These are phyloP conservation scores for Leptosphaerulina australis DNA, from an alignment of 2,329 filamentous ascomycete species.

Conservation along the genomic window DNA sequence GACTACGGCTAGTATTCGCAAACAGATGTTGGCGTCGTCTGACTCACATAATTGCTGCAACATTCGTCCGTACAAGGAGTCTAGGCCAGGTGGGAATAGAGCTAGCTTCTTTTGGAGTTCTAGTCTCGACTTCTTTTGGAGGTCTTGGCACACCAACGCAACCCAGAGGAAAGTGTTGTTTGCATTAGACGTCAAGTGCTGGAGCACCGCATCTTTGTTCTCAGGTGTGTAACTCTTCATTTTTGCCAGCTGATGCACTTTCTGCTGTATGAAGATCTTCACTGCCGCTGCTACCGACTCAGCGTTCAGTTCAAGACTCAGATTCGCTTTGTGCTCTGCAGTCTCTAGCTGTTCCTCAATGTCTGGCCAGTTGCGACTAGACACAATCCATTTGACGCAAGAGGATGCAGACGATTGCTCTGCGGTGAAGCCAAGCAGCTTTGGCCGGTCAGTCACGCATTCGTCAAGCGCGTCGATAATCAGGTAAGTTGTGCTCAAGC, in stretches of 20 bases:
- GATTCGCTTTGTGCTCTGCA: slow-evolving; percentile 25
- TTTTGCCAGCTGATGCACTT: slow-evolving; percentile 39
- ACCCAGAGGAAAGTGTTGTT: slow-evolving; percentile 45
- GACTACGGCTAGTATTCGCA: slow-evolving; percentile 43
- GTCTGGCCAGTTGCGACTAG: slow-evolving; percentile 52
- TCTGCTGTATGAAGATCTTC: slow-evolving; percentile 45
- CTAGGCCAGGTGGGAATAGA: slow-evolving; percentile 45
- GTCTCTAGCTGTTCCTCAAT: slow-evolving; percentile 45
- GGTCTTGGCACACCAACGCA: slow-evolving; percentile 32
- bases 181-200: slow-evolving; percentile 40
- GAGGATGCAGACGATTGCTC: slow-evolving; percentile 12
- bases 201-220: slow-evolving; percentile 11
- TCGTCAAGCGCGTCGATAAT: slow-evolving; percentile 59
- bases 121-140: slow-evolving; percentile 27
- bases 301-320: slow-evolving; percentile 47
- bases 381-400: slow-evolving; percentile 25
- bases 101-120: slow-evolving; percentile 21
- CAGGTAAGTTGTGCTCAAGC: slow-evolving; percentile 33
- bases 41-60: slow-evolving; percentile 39
- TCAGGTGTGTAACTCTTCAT: slow-evolving; percentile 27
- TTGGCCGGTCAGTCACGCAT: slow-evolving; percentile 32
- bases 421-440: not conserved
- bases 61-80: slow-evolving; percentile 50
- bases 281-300: slow-evolving; percentile 44
- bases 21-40: slow-evolving; percentile 41